Evolutionary conservation across 805 yeast genomes (phyloP), one percentile per base, ranked within the genome.

Genomic region (Candida krabiensis): DNA sequence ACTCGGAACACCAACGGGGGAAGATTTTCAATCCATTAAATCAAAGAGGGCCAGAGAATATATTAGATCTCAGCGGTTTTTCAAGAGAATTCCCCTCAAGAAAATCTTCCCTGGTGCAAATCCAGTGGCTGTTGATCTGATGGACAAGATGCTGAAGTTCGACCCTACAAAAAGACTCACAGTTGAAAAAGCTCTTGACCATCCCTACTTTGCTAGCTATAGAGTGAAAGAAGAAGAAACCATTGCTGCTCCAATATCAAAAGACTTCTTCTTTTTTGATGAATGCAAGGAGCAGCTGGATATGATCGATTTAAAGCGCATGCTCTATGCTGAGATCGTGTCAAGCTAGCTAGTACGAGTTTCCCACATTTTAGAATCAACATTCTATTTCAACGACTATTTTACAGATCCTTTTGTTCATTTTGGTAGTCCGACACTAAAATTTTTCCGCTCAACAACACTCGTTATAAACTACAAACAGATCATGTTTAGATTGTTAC

Each of bases 161-260:
- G 86, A 89, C 55, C 96, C 97, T 1, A 61, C 70, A 3, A 79
- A 83, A 51, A 70, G 99, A 53, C 83, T 91, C 47, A 77, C 88
- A 1, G 96, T 87, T 4, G 83, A 76, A 31, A 83, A 84, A 42
- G 95, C 96, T 0, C 71, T 91, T 25, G 67, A 72, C 43, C 98
- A 91, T 58, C 95, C 96, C 2, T 86, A 85, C 53, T 65, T 86
- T 34, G 66, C 69, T 35, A 63, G 75, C 15, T 85, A 83, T 54
- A 86, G 86, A 51, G 86, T 79, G 47, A 82, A 84, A 8, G 75
- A 75, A 23, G 90, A 83, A 50, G 93, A 85, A 56, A 88, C 87
- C 1, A 58, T 58, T 13, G 72, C 76, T 25, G 70, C 66, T 21
- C 73, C 71, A 24, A 73, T 77, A 19, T 78, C 81, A 1, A 71